Evolutionary conservation across 257 asterid genomes (phyloP).

Genomic region (Cinchona pubescens): DNA sequence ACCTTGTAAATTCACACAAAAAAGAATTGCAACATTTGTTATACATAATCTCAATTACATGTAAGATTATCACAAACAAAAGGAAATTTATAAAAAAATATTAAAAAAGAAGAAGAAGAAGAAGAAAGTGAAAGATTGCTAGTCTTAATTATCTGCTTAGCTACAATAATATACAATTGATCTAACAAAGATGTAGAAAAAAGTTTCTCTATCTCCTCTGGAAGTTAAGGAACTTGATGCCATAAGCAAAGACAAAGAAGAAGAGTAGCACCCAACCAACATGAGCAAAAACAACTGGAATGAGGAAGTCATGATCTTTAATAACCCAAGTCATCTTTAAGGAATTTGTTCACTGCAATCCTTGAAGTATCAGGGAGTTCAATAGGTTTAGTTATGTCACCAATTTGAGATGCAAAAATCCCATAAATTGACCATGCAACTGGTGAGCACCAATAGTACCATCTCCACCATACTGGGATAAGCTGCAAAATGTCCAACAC

Average conservation of each 20-base stretch:
- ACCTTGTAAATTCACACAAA: background rate
- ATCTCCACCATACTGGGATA: constrained; percentile 87
- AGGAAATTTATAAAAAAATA: background rate
- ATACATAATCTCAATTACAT: background rate
- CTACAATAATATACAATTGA: constrained; percentile 16
- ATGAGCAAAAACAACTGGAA: constrained; percentile 60
- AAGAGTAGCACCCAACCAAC: constrained; percentile 82
- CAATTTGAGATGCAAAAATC: constrained; percentile 54
- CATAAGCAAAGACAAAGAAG: constrained; percentile 75
- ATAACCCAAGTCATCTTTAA: constrained; percentile 52
- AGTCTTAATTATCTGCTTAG: background rate
- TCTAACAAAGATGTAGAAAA: no score
- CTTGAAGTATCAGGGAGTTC: constrained; percentile 26
- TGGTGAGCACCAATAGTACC: constrained; percentile 94
- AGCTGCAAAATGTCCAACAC: constrained; percentile 39
- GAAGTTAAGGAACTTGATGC: constrained; percentile 80
- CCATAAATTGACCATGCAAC: constrained; percentile 82
- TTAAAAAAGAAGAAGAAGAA: background rate
- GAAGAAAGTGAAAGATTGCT: background rate
- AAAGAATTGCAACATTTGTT: background rate
- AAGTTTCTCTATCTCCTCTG: constrained; percentile 47
- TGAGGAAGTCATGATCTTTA: constrained; percentile 64
- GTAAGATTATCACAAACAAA: background rate
- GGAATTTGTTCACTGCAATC: constrained; percentile 33
- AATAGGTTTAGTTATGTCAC: constrained; percentile 38